Percentiles rank a stretch among this genome's conserved stretches.
phyloP scores from a whole-genome alignment of 2,329 filamentous ascomycete genomes.

The Stachybotrys elegans region DNA sequence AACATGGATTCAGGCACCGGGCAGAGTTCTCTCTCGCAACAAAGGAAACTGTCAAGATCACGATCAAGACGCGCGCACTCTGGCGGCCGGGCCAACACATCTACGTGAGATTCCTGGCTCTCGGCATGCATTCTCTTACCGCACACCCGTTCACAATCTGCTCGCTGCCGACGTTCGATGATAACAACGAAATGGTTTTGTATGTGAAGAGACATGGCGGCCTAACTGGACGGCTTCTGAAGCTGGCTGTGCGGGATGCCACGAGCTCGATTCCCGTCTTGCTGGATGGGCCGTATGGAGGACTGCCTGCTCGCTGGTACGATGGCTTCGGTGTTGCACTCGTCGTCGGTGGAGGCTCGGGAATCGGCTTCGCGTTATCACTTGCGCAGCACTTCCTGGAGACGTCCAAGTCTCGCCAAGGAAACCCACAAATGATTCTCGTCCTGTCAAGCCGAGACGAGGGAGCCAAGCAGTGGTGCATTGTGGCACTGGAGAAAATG shows the following conservation, averaged over 20 bases:
- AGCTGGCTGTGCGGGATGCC: not conserved
- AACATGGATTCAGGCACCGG: conserved; percentile 39
- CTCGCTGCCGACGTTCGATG: conserved; percentile 31
- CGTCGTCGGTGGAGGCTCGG: conserved; percentile 51
- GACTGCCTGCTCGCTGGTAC: conserved; percentile 32
- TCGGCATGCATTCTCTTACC: conserved; percentile 37
- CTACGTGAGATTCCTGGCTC: conserved; percentile 46
- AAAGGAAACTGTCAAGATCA: conserved; percentile 31
- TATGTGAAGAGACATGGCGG: conserved; percentile 46
- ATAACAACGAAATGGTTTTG: conserved; percentile 38
- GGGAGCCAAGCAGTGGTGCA: not conserved
- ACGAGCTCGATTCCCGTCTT: conserved; percentile 28
- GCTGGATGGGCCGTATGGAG: conserved; percentile 56
- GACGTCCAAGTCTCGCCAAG: conserved; percentile 6
- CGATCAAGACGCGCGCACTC: conserved; percentile 33
- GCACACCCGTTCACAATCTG: conserved; percentile 53
- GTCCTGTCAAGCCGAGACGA: not conserved
- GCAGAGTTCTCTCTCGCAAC: conserved; percentile 36
- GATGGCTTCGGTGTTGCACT: conserved; percentile 36
- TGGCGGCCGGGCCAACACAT: conserved; percentile 52
- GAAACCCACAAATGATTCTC: not conserved
- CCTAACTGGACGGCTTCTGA: conserved; percentile 38
- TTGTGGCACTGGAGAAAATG: not conserved
- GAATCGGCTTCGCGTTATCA: conserved; percentile 46
- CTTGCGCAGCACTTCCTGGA: conserved; percentile 35